These are phyloP conservation scores for Extremus antarcticus DNA, from an alignment of 495 filamentous ascomycete genomes.

Conservation along the genomic window DNA sequence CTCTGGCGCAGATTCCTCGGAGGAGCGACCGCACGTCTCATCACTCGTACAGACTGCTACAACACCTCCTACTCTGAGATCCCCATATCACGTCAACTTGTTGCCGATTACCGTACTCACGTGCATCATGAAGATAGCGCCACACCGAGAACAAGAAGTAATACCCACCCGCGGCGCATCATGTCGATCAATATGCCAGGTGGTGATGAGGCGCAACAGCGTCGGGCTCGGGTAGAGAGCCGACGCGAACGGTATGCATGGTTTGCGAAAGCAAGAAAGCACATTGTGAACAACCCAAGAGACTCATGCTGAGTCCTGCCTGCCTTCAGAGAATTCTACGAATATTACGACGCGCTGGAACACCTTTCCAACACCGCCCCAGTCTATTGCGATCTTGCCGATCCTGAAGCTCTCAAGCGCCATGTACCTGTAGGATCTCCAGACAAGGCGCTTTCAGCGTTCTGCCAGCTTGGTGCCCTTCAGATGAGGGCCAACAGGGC, in stretches of 20 bases:
- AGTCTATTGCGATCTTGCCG: slow-evolving; percentile 2
- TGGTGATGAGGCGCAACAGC: background rate
- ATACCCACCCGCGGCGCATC: background rate
- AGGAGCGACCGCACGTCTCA: too few species aligned
- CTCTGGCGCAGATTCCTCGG: too few species aligned
- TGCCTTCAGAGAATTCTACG: slow-evolving; percentile 11
- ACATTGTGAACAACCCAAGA: too few species aligned
- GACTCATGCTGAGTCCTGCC: background rate
- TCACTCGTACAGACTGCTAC: too few species aligned
- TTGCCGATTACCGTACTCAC: too few species aligned
- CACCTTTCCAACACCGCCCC: slow-evolving; percentile 4
- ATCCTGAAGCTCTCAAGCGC: slow-evolving; percentile 1
- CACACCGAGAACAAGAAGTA: too few species aligned
- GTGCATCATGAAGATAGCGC: too few species aligned
- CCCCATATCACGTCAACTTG: too few species aligned
- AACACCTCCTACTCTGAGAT: too few species aligned
- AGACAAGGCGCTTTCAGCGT: slow-evolving; percentile 13
- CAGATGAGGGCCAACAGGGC: slow-evolving; percentile 31
- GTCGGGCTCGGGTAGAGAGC: background rate
- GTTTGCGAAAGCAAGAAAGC: too few species aligned
- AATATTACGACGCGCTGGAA: slow-evolving; percentile 14
- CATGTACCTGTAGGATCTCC: slow-evolving; percentile 12
- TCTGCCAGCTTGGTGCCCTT: slow-evolving; percentile 22
- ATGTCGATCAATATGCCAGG: background rate
- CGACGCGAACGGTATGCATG: background rate